These are phyloP conservation scores for Termitomyces sp. DNA, from an alignment of 768 basidiomycete genomes.

Conservation along the genomic window DNA sequence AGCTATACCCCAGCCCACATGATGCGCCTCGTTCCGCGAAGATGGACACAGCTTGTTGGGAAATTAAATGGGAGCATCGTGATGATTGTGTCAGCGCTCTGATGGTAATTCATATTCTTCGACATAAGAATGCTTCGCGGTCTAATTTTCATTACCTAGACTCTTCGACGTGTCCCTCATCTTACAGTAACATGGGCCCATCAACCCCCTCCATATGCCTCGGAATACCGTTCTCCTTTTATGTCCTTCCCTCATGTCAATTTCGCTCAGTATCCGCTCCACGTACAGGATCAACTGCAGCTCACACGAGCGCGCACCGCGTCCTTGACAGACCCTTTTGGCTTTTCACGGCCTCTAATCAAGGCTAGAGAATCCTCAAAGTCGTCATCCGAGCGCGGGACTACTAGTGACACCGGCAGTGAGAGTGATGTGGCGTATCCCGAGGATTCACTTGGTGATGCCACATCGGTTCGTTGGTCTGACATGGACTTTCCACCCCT, in stretches of 20 bases:
- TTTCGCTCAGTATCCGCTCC: constrained; percentile 29
- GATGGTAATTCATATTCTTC: constrained; percentile 41
- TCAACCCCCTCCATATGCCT: constrained; percentile 36
- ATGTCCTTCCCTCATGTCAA: constrained; percentile 19
- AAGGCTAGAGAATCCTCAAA: constrained; percentile 1
- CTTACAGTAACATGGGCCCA: constrained; percentile 82
- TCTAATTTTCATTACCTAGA: constrained; percentile 37
- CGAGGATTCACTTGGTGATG: constrained; percentile 1
- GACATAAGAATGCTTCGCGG: constrained; percentile 3
- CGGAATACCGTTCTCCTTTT: constrained; percentile 19
- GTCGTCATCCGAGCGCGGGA: constrained; percentile 9
- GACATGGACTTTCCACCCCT: constrained; percentile 38
- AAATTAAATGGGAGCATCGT: constrained; percentile 77
- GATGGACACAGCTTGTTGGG: constrained; percentile 69
- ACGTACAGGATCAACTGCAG: constrained; percentile 25
- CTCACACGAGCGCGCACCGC: constrained; percentile 11
- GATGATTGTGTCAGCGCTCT: constrained; percentile 74
- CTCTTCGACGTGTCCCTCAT: constrained; percentile 68
- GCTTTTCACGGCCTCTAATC: constrained; percentile 3
- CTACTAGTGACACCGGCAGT: constrained; percentile 6
- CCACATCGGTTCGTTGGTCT: constrained; percentile 26
- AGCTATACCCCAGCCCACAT: constrained; percentile 50
- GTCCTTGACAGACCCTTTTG: constrained; percentile 14
- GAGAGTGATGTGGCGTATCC: constrained; percentile 7
- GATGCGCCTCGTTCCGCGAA: constrained; percentile 47